Conservation (phyloP, 2,329 filamentous ascomycete genomes). For the Diaporthe australafricana region DNA sequence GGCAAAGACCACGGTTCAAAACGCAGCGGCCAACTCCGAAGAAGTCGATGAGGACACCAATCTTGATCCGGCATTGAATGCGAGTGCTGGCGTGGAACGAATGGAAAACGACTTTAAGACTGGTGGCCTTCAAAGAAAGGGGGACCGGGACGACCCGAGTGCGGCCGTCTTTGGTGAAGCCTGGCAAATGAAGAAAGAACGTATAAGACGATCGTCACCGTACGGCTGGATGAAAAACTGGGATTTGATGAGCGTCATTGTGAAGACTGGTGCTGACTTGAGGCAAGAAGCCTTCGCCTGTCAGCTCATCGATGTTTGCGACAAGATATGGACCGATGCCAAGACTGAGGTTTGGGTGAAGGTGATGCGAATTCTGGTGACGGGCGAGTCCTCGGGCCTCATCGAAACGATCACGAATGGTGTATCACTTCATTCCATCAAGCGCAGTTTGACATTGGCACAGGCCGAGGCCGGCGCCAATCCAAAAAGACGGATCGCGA, state of each 20-base stretch:
- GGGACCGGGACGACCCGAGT: constrained; percentile 86
- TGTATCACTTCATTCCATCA: constrained; percentile 87
- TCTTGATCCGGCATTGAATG: constrained; percentile 67
- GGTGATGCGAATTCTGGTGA: constrained; percentile 87
- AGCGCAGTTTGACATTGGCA: constrained; percentile 82
- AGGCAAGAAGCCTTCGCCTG: constrained; percentile 89
- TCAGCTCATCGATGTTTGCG: constrained; percentile 84
- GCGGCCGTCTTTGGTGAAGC: constrained; percentile 89
- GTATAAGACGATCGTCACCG: constrained; percentile 83
- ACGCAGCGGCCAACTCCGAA: constrained; percentile 57
- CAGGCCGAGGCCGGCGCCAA: constrained; percentile 80
- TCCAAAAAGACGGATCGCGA: constrained; percentile 80
- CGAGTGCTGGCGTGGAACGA: constrained; percentile 80
- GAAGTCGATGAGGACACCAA: constrained; percentile 68
- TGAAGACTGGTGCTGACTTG: constrained; percentile 86
- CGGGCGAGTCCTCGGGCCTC: constrained; percentile 84
- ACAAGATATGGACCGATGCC: constrained; percentile 84
- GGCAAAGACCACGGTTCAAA: constrained; percentile 72
- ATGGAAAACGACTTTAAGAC: constrained; percentile 95
- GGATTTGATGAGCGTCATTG: constrained; percentile 88
- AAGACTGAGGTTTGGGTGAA: constrained; percentile 87
- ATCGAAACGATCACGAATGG: constrained; percentile 92
- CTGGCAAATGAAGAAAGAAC: constrained; percentile 86
- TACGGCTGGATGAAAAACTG: constrained; percentile 91
- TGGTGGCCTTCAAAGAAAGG: constrained; percentile 82